These are phyloP conservation scores for Saussurea involucrata DNA, from an alignment of 129 eudicot genomes.

Conservation along the genomic window DNA sequence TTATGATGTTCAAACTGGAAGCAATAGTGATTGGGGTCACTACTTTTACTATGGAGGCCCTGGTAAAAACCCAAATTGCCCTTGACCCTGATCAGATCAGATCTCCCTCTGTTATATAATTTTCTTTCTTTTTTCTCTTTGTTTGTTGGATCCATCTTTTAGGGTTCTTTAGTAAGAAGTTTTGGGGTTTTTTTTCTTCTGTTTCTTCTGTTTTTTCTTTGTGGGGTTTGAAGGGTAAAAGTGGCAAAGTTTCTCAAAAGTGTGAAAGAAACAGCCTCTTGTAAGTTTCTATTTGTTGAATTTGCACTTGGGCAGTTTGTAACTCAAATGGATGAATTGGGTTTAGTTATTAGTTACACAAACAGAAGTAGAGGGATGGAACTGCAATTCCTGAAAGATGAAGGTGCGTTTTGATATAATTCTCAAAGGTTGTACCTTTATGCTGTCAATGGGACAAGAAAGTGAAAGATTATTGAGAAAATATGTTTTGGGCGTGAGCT, in stretches of 20 bases:
- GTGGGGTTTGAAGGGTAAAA: conserved; percentile 34
- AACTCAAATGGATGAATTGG: conserved; percentile 30
- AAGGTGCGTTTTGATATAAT: conserved; percentile 5
- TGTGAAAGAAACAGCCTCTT: conserved; percentile 58
- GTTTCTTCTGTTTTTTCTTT: conserved; percentile 5
- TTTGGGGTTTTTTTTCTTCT: conserved; percentile 20
- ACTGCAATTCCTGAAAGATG: conserved; percentile 15
- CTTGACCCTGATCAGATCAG: conserved; percentile 27
- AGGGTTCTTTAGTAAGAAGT: conserved; percentile 53
- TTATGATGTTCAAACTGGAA: conserved; percentile 81
- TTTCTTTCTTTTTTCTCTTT: conserved; percentile 5
- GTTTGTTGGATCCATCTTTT: conserved; percentile 29
- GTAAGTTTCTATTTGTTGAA: conserved; percentile 40
- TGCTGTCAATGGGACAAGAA: conserved; percentile 24
- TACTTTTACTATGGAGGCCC: conserved; percentile 93
- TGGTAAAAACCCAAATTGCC: conserved; percentile 76
- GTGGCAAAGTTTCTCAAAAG: conserved; percentile 62
- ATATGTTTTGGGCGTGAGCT: conserved; percentile 30
- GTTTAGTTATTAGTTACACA: conserved; percentile 17
- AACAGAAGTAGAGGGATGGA: conserved; percentile 2
- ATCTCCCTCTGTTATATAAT: conserved; percentile 36
- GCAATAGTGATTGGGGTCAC: conserved; percentile 87
- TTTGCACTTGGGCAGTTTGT: conserved; percentile 34
- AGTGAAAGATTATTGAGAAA: conserved; percentile 23
- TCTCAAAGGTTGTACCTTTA: conserved; percentile 14